phyloP scores from a whole-genome alignment of 2,329 filamentous ascomycete genomes.

The Sporothrix humicola region DNA sequence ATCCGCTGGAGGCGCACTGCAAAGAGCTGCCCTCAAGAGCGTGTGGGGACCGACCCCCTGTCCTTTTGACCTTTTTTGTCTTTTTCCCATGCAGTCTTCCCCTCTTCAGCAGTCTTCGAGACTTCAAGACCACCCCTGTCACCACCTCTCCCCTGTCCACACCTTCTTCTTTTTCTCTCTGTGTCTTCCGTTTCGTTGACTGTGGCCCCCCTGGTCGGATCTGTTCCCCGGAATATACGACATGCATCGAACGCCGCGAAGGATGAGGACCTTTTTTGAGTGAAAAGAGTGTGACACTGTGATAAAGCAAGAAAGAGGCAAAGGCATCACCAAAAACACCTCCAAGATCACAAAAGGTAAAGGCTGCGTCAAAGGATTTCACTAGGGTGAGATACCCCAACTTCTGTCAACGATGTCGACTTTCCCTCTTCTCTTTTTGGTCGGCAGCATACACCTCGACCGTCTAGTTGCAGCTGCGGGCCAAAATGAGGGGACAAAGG shows the following conservation, averaged over 20 bases:
- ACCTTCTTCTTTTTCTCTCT: slow-evolving; percentile 12
- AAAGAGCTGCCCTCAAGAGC: background rate
- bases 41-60: background rate
- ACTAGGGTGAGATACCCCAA: background rate
- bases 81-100: too few species aligned
- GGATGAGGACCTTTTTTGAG: background rate
- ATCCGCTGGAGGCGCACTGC: too few species aligned
- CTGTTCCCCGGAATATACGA: slow-evolving; percentile 27
- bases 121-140: background rate
- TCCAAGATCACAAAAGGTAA: background rate
- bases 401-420: background rate
- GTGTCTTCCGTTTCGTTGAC: slow-evolving; percentile 7
- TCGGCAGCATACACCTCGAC: background rate
- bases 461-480: background rate
- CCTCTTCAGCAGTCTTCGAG: too few species aligned
- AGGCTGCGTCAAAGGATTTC: background rate
- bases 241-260: background rate
- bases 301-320: background rate
- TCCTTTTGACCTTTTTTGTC: background rate
- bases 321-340: background rate
- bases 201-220: slow-evolving; percentile 2
- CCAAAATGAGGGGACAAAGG: background rate
- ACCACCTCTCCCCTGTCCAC: slow-evolving; percentile 15
- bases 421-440: background rate
- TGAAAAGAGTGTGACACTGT: background rate